Base-by-base conservation (phyloP, 306 rosid genomes). In the Trifolium subterraneum region DNA sequence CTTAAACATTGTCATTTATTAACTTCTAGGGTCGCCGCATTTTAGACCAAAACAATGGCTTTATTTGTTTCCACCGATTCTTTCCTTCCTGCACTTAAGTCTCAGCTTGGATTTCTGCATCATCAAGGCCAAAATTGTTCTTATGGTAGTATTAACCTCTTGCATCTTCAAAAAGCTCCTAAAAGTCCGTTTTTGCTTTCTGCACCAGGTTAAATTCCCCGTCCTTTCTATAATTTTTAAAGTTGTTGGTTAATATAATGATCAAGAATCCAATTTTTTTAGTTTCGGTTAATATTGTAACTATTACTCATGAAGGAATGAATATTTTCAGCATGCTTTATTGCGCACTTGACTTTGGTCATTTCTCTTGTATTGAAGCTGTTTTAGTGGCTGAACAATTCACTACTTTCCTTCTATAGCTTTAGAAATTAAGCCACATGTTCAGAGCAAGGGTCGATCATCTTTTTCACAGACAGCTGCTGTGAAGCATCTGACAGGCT, bases 401-500 rank as follows among this genome's bases (percentile, higher is more conserved):
- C 58, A 7, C 15, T 80, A 42, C 8, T 75, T 71, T 76, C 19
- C 22, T 64, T 70, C 36, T 59, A 42, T 19, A 36, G 78, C 62
- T 68, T 71, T 80, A 45, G 83, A 69, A 45, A 15, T 16, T 68
- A 60, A 64, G 58, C 77, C 78, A 2, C 60, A 23, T 19, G 68
- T 55, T 50, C 79, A 47, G 71, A 75, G 70, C 55, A 86, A 83
- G 58, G 77, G 78, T 60, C 82, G 85, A 41, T 84, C 83, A 11
- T 85, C 90, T 35, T 80, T 77, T 70, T 45, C 71, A 2, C 86
- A 78, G 64, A 86, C 94, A 41, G 84, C 86, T 36, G 99, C 96
- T 58, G 93, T 94, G 68, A 86, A 87, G 70, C 88, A 94, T 67
- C 75, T 94, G 67, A 88, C 83, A 1, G 99, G 99, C n/a, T 92